A percentile compares a stretch with the other conserved stretches of the same genome.
These are phyloP conservation scores for Teunomyces atbi DNA, from an alignment of 805 yeast species.

Conservation along the genomic window DNA sequence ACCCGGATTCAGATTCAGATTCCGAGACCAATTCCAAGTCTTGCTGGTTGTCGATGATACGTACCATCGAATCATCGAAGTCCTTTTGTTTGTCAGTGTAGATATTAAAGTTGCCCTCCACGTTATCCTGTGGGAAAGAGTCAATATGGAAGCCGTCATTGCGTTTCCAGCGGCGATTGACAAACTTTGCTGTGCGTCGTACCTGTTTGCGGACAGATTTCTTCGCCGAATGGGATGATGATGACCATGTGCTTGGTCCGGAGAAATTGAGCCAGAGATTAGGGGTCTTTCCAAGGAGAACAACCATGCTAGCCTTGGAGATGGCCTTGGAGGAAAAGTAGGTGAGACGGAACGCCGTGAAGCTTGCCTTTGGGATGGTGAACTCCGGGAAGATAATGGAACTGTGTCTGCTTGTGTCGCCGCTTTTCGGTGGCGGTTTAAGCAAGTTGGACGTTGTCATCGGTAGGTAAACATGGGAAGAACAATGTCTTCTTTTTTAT, in stretches of 20 bases:
- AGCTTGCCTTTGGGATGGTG: conserved; percentile 50
- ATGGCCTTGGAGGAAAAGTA: conserved; percentile 52
- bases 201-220: conserved; percentile 9
- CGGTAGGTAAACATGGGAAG: neutral
- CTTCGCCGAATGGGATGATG: conserved; percentile 11
- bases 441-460: neutral
- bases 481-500: neutral
- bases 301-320: conserved; percentile 44
- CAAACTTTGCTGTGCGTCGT: conserved; percentile 1
- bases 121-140: conserved; percentile 2
- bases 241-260: conserved; percentile 20
- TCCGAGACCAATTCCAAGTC: neutral
- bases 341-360: conserved; percentile 58
- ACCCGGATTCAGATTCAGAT: neutral
- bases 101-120: conserved; percentile 9
- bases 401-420: neutral
- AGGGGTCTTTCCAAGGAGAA: conserved; percentile 61
- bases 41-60: conserved; percentile 5
- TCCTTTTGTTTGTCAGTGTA: conserved; percentile 4
- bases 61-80: neutral
- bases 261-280: conserved; percentile 49
- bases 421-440: neutral
- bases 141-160: conserved; percentile 1
- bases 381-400: conserved; percentile 3
- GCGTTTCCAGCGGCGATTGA: conserved; percentile 6